phyloP scores from a whole-genome alignment of 2,329 filamentous ascomycete species.

The Ramularia collo-cygni region DNA sequence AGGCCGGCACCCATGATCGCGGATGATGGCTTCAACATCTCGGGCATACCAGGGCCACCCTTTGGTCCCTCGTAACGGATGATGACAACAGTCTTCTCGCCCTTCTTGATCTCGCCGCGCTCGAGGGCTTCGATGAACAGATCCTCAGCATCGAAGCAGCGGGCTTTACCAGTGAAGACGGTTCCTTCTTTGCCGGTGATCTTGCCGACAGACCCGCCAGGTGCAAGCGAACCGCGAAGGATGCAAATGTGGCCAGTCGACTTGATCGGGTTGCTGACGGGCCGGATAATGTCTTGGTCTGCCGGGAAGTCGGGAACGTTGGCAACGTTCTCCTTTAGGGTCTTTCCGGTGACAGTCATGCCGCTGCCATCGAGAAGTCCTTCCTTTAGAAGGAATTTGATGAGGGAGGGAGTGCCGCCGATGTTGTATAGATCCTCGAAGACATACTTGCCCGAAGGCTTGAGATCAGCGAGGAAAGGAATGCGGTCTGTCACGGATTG shows the following conservation, averaged over 20 bases:
- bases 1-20: conserved; percentile 69
- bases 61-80: conserved; percentile 70
- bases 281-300: conserved; percentile 64
- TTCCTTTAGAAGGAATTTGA: conserved; percentile 45
- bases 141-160: conserved; percentile 64
- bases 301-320: conserved; percentile 57
- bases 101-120: conserved; percentile 62
- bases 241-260: conserved; percentile 67
- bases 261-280: conserved; percentile 64
- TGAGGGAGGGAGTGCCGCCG: conserved; percentile 43
- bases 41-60: conserved; percentile 67
- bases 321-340: conserved; percentile 44
- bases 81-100: conserved; percentile 69
- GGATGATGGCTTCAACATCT: conserved; percentile 66
- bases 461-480: conserved; percentile 46
- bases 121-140: conserved; percentile 63
- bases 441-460: conserved; percentile 48
- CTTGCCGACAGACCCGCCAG: conserved; percentile 65
- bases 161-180: conserved; percentile 60
- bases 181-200: conserved; percentile 71
- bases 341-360: conserved; percentile 47
- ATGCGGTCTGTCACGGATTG: conserved; percentile 45
- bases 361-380: conserved; percentile 42
- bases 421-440: conserved; percentile 55
- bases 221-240: conserved; percentile 61